phyloP scores from a whole-genome alignment of 495 filamentous ascomycete species.

The Aspergillus panamensis region DNA sequence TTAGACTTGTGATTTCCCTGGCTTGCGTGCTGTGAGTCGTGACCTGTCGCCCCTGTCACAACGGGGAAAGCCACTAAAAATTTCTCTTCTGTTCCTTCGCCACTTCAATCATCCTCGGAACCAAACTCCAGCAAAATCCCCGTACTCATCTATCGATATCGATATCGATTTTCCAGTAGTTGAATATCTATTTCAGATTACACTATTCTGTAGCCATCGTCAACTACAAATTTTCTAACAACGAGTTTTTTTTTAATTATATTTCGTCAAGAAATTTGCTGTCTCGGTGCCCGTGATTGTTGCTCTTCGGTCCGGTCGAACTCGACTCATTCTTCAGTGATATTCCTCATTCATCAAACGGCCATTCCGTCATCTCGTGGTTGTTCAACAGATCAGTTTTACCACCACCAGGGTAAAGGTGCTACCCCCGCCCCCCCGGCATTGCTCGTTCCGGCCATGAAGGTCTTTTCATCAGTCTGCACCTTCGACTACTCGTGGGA shows the following conservation, averaged over 20 bases:
- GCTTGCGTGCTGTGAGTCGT: background rate
- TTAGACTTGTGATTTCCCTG: constrained; percentile 4
- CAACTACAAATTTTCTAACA: background rate
- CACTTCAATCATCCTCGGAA: constrained; percentile 14
- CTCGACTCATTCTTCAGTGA: background rate
- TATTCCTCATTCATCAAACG: background rate
- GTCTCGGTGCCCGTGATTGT: background rate
- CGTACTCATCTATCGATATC: background rate
- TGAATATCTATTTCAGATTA: background rate
- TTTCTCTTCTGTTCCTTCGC: constrained; percentile 20
- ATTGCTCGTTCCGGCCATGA: constrained; percentile 55
- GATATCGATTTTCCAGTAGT: constrained; percentile 1
- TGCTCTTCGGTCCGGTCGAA: background rate
- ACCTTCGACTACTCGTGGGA: constrained; percentile 98
- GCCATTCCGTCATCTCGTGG: background rate
- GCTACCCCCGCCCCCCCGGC: background rate
- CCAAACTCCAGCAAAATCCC: background rate
- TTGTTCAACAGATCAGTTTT: background rate
- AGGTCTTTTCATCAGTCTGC: constrained; percentile 83
- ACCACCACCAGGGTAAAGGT: background rate
- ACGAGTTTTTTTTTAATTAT: background rate
- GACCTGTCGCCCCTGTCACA: background rate
- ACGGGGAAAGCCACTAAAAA: constrained; percentile 12
- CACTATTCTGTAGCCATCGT: background rate
- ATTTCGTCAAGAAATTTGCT: background rate